A percentile compares a stretch with the other conserved stretches of the same genome.
Evolutionary conservation across 768 basidiomycete genomes (phyloP).

Genomic region (Termitomyces sp.): DNA sequence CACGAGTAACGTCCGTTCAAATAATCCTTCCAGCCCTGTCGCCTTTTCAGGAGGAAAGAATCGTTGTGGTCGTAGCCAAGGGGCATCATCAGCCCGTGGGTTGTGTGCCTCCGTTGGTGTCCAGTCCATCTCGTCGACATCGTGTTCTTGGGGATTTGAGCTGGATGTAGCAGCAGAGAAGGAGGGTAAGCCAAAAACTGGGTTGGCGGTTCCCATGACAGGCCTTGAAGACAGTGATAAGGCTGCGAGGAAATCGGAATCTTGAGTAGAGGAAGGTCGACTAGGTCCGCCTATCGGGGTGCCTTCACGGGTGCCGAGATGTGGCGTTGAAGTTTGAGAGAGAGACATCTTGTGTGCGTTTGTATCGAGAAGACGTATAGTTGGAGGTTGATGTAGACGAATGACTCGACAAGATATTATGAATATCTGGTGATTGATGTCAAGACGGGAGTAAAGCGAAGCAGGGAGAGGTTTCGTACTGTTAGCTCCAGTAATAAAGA

Average conservation of each 20-base stretch:
- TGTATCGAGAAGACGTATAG: slow-evolving; percentile 65
- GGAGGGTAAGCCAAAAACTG: slow-evolving; percentile 71
- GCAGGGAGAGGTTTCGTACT: slow-evolving; percentile 33
- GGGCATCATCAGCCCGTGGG: slow-evolving; percentile 26
- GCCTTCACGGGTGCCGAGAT: slow-evolving; percentile 10
- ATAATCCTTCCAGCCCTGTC: slow-evolving; percentile 68
- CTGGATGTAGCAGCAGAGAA: slow-evolving; percentile 27
- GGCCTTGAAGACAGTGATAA: slow-evolving; percentile 66
- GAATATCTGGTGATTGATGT: slow-evolving; percentile 36
- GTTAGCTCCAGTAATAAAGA: slow-evolving; percentile 46
- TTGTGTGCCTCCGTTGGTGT: slow-evolving; percentile 43
- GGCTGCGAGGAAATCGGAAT: slow-evolving; percentile 56
- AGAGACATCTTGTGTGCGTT: slow-evolving; percentile 33
- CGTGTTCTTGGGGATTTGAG: slow-evolving; percentile 24
- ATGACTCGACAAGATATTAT: slow-evolving; percentile 48
- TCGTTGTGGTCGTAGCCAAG: slow-evolving; percentile 62
- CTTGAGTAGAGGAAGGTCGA: slow-evolving; percentile 20
- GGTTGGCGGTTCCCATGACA: slow-evolving; percentile 38
- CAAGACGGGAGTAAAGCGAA: neutral
- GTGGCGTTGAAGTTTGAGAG: slow-evolving; percentile 42
- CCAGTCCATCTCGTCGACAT: slow-evolving; percentile 57
- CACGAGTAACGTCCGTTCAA: slow-evolving; percentile 52
- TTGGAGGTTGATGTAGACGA: slow-evolving; percentile 61
- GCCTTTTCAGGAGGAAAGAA: slow-evolving; percentile 78
- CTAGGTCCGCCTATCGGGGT: slow-evolving; percentile 12